These are phyloP conservation scores for Scutellaria barbata DNA, from an alignment of 257 asterid species.

Conservation along the genomic window DNA sequence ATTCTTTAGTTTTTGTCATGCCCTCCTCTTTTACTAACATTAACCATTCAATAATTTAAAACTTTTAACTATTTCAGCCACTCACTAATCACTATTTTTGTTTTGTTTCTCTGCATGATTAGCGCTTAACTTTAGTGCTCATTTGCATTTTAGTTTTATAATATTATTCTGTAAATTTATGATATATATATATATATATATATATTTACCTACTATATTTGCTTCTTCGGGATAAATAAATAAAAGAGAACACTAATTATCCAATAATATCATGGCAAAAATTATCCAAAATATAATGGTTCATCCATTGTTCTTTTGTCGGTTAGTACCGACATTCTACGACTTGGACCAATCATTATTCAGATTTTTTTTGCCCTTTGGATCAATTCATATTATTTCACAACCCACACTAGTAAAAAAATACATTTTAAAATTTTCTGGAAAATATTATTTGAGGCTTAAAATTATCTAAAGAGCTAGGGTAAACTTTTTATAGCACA, in stretches of 20 bases:
- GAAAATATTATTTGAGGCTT: no score
- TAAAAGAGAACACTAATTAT: no score
- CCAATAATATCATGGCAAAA: no score
- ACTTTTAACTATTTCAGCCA: slow-evolving; percentile 22
- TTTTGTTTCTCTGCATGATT: slow-evolving; percentile 30
- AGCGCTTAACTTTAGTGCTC: slow-evolving; percentile 22
- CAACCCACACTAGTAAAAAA: no score
- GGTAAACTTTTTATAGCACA: background rate
- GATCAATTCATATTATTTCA: background rate
- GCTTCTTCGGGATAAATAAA: no score
- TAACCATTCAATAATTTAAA: slow-evolving; percentile 28
- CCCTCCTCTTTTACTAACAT: slow-evolving; percentile 16
- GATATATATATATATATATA: no score
- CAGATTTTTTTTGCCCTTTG: background rate
- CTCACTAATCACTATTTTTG: slow-evolving; percentile 6
- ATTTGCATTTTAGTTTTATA: background rate
- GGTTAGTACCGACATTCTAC: slow-evolving; percentile 28
- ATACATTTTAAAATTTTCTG: no score
- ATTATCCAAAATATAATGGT: background rate
- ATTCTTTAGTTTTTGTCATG: background rate
- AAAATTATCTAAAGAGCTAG: background rate
- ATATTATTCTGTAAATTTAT: no score
- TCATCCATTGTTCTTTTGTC: slow-evolving; percentile 10
- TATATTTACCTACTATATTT: no score
- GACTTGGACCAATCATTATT: background rate